phyloP scores from a whole-genome alignment of 1,139 yeast genomes.

The Zygosaccharomyces pseudobailii region DNA sequence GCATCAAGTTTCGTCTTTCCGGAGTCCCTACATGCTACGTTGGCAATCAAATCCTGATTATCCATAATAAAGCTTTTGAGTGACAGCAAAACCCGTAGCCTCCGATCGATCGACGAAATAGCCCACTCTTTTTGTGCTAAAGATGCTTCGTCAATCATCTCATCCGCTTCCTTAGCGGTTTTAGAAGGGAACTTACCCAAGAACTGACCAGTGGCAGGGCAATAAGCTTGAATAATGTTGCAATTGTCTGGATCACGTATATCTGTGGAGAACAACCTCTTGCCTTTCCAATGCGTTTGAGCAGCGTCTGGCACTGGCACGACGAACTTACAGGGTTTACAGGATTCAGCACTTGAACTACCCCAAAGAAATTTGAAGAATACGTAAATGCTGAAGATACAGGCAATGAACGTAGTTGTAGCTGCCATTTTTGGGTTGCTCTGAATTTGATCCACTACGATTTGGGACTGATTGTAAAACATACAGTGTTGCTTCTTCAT shows the following conservation, averaged over 20 bases:
- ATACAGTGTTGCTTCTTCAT: slow-evolving; percentile 14
- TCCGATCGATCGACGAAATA: slow-evolving; percentile 51
- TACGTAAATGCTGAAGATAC: slow-evolving; percentile 19
- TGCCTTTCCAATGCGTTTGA: slow-evolving; percentile 89
- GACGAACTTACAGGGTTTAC: slow-evolving; percentile 45
- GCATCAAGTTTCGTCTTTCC: slow-evolving; percentile 97
- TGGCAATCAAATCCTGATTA: slow-evolving; percentile 80
- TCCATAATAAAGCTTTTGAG: slow-evolving; percentile 66
- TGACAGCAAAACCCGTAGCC: slow-evolving; percentile 68
- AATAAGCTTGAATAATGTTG: slow-evolving; percentile 68
- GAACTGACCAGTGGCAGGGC: slow-evolving; percentile 94
- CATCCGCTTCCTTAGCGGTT: slow-evolving; percentile 64
- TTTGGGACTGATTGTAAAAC: slow-evolving; percentile 17
- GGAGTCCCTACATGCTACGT: slow-evolving; percentile 92
- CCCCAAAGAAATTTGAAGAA: slow-evolving; percentile 20
- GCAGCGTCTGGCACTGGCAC: slow-evolving; percentile 76
- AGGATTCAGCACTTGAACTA: slow-evolving; percentile 19
- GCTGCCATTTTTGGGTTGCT: slow-evolving; percentile 15
- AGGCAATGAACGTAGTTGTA: slow-evolving; percentile 19
- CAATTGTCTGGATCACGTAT: slow-evolving; percentile 50
- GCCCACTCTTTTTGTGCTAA: slow-evolving; percentile 58
- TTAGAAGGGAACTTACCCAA: slow-evolving; percentile 68
- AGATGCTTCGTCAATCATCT: slow-evolving; percentile 49
- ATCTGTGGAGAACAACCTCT: slow-evolving; percentile 55
- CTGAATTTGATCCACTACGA: slow-evolving; percentile 14